Evolutionary conservation across 2,329 filamentous ascomycete species (phyloP).

Genomic region (Paraphaeosphaeria minitans): DNA sequence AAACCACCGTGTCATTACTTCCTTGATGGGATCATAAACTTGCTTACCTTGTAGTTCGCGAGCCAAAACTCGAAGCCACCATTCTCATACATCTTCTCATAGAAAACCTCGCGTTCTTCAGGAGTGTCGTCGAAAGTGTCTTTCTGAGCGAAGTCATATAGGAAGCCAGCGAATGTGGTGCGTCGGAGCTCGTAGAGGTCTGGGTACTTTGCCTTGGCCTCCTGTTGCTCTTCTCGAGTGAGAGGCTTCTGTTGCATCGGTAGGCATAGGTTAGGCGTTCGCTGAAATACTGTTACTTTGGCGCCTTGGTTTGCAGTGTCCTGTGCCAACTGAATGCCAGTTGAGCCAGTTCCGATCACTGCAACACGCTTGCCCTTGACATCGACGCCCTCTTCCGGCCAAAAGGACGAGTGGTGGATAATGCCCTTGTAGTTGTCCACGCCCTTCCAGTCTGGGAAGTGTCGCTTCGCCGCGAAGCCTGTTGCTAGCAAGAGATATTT

Average conservation of each 20-base stretch:
- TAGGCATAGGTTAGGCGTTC: slow-evolving; percentile 69
- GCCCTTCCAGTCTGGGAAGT: slow-evolving; percentile 65
- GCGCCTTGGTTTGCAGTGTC: slow-evolving; percentile 61
- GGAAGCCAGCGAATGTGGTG: slow-evolving; percentile 63
- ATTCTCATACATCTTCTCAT: slow-evolving; percentile 48
- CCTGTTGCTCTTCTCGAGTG: slow-evolving; percentile 58
- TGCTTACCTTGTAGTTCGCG: slow-evolving; percentile 41
- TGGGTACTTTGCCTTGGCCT: slow-evolving; percentile 48
- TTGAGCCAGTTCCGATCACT: slow-evolving; percentile 68
- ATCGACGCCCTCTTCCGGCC: slow-evolving; percentile 63
- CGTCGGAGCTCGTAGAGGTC: slow-evolving; percentile 59
- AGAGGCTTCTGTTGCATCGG: slow-evolving; percentile 63
- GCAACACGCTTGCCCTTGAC: slow-evolving; percentile 64
- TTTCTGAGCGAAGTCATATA: slow-evolving; percentile 60
- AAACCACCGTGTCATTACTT: too few relatives aligned
- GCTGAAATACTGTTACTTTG: slow-evolving; percentile 64
- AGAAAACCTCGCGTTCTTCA: slow-evolving; percentile 52
- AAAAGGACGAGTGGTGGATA: slow-evolving; percentile 65
- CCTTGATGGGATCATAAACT: too few relatives aligned
- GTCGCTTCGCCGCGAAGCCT: slow-evolving; percentile 65
- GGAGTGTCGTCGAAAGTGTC: slow-evolving; percentile 57
- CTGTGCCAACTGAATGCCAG: slow-evolving; percentile 68
- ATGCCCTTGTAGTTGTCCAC: slow-evolving; percentile 64
- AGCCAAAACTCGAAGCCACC: slow-evolving; percentile 52
- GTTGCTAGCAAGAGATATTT: slow-evolving; percentile 60